Conservation (phyloP, 169 alveolate species). For the Plasmodium cynomolgi region DNA sequence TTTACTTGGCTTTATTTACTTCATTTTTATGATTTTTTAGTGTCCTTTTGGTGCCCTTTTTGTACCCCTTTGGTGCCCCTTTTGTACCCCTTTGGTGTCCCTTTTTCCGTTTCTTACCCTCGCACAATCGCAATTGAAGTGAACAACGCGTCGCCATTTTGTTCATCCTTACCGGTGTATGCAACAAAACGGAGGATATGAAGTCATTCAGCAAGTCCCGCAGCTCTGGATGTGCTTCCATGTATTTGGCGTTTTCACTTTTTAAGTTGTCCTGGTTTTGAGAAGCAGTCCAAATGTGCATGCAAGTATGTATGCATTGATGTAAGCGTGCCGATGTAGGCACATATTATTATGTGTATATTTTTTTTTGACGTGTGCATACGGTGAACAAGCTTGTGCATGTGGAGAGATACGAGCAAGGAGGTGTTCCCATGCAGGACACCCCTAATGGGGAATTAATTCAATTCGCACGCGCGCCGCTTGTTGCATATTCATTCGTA, state of each 20-base stretch:
- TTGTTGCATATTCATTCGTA: conserved; percentile 28
- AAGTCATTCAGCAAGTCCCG: conserved; percentile 56
- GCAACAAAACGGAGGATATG: conserved; percentile 61
- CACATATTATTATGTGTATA: not conserved
- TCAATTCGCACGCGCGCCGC: not conserved
- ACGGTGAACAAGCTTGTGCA: not conserved
- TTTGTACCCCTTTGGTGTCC: not conserved
- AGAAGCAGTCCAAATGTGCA: conserved; percentile 2
- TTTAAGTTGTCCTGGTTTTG: conserved; percentile 28
- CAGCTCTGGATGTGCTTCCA: conserved; percentile 70
- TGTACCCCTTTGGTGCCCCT: too few relatives aligned
- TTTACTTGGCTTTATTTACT: not conserved
- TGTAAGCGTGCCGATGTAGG: not conserved
- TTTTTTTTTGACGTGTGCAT: not conserved
- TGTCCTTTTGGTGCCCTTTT: not conserved
- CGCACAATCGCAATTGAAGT: not conserved
- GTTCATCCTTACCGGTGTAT: conserved; percentile 53
- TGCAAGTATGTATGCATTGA: not conserved
- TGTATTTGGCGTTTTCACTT: conserved; percentile 64
- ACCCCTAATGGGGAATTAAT: not conserved
- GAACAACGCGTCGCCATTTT: not conserved
- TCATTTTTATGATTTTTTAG: not conserved
- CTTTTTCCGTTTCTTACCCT: not conserved
- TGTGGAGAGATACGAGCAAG: not conserved
- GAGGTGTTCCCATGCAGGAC: not conserved